These are phyloP conservation scores for Epichloe sibirici DNA, from an alignment of 2,329 filamentous ascomycete genomes.

Conservation along the genomic window DNA sequence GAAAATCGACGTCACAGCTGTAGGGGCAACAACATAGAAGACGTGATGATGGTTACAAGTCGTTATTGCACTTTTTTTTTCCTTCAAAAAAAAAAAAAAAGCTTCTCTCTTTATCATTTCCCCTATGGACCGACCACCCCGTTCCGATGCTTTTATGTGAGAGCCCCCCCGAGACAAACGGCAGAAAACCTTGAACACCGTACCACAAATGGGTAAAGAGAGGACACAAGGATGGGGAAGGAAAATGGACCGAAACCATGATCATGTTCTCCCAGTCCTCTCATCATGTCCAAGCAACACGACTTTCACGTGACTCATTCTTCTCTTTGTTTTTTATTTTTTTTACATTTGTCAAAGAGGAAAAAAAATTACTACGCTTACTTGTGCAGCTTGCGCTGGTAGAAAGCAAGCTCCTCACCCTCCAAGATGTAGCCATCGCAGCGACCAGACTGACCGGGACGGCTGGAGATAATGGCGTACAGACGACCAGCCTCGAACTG, in stretches of 20 bases:
- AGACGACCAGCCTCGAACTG: slow-evolving; percentile 99
- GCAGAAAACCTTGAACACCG: slow-evolving; percentile 1
- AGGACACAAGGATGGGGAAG: background rate
- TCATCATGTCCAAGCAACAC: background rate
- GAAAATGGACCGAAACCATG: background rate
- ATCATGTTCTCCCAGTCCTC: background rate
- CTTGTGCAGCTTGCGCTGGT: slow-evolving; percentile 99
- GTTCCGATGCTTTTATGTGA: background rate
- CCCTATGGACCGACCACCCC: background rate
- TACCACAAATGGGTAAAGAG: background rate
- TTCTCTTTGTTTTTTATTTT: background rate
- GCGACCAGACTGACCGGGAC: slow-evolving; percentile 94
- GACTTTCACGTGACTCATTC: background rate
- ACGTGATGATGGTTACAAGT: background rate
- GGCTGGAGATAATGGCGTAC: slow-evolving; percentile 82
- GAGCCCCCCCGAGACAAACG: slow-evolving; percentile 1
- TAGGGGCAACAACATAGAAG: background rate
- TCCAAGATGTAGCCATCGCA: slow-evolving; percentile 96
- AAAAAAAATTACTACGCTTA: slow-evolving; percentile 38
- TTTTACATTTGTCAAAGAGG: background rate
- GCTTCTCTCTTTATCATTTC: background rate
- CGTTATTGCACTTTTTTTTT: background rate
- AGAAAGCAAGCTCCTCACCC: slow-evolving; percentile 99
- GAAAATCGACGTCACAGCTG: no score
- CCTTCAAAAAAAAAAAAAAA: background rate